phyloP scores from a whole-genome alignment of 176 grass and related monocot genomes.

The Phragmites australis region DNA sequence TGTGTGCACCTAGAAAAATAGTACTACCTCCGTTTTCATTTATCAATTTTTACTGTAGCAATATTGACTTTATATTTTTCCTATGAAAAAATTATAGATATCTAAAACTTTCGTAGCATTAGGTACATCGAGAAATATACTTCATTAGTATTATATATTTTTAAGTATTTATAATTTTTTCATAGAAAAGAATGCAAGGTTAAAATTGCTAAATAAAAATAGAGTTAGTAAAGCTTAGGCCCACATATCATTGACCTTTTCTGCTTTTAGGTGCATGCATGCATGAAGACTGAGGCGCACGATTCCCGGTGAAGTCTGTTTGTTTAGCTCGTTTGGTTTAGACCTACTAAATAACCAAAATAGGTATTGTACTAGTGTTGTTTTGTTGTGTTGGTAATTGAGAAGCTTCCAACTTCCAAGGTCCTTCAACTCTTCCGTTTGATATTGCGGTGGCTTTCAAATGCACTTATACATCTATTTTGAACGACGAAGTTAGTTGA shows the following conservation, averaged over 20 bases:
- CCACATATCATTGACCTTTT: conserved; percentile 49
- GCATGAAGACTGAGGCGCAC: conserved; percentile 26
- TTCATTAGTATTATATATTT: no score
- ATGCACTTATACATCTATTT: neutral
- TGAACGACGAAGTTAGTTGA: neutral
- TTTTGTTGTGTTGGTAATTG: conserved; percentile 13
- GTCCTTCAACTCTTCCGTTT: neutral
- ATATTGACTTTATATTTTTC: no score
- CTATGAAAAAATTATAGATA: no score
- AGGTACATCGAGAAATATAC: no score
- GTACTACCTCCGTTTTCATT: no score
- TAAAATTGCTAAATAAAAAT: no score
- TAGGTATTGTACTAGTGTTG: neutral
- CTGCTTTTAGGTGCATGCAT: conserved; percentile 47
- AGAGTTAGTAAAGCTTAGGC: conserved; percentile 37
- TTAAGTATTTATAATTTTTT: no score
- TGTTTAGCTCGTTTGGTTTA: conserved; percentile 21
- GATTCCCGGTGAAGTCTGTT: conserved; percentile 34
- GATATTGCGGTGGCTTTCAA: neutral
- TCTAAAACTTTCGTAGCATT: no score
- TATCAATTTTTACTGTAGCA: no score
- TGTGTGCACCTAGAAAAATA: conserved; percentile 1
- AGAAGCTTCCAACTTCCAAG: conserved; percentile 11
- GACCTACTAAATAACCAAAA: neutral
- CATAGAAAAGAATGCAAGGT: no score